Evolutionary conservation across 352 stramenopile genomes (phyloP).

Genomic region (Phytophthora sp.): DNA sequence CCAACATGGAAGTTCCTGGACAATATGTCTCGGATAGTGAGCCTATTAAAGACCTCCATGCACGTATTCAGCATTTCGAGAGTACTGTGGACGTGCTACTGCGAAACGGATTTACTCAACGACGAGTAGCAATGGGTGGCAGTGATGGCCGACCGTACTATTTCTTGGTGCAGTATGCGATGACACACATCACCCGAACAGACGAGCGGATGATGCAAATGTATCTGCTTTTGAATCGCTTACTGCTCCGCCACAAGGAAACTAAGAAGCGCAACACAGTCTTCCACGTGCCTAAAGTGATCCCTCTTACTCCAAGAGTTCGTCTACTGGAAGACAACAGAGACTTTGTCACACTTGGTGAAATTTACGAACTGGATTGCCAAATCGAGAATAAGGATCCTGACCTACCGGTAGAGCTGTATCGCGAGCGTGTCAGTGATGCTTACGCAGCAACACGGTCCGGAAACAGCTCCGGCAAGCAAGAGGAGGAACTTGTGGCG

Average conservation of each 20-base stretch:
- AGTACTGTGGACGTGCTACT: conserved; percentile 85
- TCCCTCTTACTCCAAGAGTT: conserved; percentile 92
- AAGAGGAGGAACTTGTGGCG: conserved; percentile 69
- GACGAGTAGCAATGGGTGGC: conserved; percentile 89
- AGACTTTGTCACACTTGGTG: conserved; percentile 85
- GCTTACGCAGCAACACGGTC: conserved; percentile 52
- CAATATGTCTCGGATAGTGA: conserved; percentile 93
- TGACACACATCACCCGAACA: conserved; percentile 93
- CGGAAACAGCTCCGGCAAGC: conserved; percentile 41
- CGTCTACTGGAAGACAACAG: conserved; percentile 86
- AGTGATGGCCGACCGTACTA: conserved; percentile 90
- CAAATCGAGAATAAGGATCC: conserved; percentile 71
- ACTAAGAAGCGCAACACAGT: conserved; percentile 88
- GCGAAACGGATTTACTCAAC: conserved; percentile 91
- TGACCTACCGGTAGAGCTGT: conserved; percentile 82
- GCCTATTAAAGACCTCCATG: conserved; percentile 92
- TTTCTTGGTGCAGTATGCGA: conserved; percentile 93
- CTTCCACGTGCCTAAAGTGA: conserved; percentile 92
- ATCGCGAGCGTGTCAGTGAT: conserved; percentile 75
- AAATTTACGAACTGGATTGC: conserved; percentile 88
- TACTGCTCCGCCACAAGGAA: conserved; percentile 88
- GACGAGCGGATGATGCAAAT: conserved; percentile 95
- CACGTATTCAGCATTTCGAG: conserved; percentile 91
- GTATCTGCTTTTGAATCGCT: conserved; percentile 89
- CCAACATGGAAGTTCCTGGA: conserved; percentile 91